Percentiles rank a stretch among this genome's conserved stretches.
These are phyloP conservation scores for Backusella westeae DNA, from an alignment of 192 early-diverging fungal genomes.

Conservation along the genomic window DNA sequence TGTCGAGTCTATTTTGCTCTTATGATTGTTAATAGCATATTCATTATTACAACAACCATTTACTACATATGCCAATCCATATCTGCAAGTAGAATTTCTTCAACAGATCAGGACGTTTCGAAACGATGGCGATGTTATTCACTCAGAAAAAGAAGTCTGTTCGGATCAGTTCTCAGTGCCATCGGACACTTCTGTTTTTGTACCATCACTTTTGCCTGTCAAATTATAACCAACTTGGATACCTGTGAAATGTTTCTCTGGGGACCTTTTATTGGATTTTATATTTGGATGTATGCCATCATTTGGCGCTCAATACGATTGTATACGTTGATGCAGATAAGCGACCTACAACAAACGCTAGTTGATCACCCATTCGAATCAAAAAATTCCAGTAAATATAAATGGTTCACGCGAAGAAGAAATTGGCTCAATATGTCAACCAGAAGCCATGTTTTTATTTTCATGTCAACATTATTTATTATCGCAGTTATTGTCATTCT, in stretches of 20 bases:
- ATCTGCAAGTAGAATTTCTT: not conserved
- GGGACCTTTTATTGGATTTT: conserved; percentile 2
- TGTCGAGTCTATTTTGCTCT: conserved; percentile 9
- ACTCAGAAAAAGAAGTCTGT: conserved; percentile 15
- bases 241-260: conserved; percentile 21
- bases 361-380: not conserved
- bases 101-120: not conserved
- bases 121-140: not conserved
- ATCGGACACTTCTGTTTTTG: conserved; percentile 15
- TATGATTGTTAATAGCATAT: conserved; percentile 4
- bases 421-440: not conserved
- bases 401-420: not conserved
- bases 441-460: not conserved
- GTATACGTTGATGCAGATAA: conserved; percentile 8
- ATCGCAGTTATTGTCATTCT: not conserved
- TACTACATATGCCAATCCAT: not conserved
- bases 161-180: conserved; percentile 4
- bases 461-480: not conserved
- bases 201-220: not conserved
- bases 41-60: conserved; percentile 10
- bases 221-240: not conserved
- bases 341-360: not conserved
- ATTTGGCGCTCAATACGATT: conserved; percentile 11
- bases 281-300: conserved; percentile 17
- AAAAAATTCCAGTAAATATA: not conserved